phyloP scores from a whole-genome alignment of 306 rosid species.

The Vigna reflexopilosa region DNA sequence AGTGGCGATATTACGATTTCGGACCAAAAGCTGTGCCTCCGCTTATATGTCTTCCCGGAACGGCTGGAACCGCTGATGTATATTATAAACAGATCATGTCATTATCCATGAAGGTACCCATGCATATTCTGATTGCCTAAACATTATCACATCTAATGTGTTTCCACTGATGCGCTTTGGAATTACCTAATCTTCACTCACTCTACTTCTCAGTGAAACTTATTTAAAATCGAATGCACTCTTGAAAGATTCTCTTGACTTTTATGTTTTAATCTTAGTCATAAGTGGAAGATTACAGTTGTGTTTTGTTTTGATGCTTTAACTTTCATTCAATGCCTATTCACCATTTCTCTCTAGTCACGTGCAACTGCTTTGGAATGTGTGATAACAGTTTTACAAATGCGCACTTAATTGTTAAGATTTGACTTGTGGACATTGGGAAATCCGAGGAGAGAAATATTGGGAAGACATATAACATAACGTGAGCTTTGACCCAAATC shows the following conservation, averaged over 20 bases:
- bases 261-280: neutral
- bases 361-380: no score
- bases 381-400: no score
- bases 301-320: neutral
- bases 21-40: conserved; percentile 98
- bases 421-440: neutral
- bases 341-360: no score
- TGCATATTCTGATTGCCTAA: neutral
- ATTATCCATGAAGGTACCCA: conserved; percentile 86
- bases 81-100: conserved; percentile 97
- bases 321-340: no score
- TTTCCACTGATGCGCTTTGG: conserved; percentile 6
- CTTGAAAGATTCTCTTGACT: neutral
- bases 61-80: conserved; percentile 95
- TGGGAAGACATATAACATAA: no score
- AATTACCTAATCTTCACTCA: neutral
- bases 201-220: neutral
- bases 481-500: no score
- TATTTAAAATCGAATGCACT: neutral
- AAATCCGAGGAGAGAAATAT: no score
- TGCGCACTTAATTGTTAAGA: neutral
- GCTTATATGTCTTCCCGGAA: conserved; percentile 97
- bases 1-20: conserved; percentile 97
- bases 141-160: conserved; percentile 26
- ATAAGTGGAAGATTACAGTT: neutral